Conservation (phyloP, 768 basidiomycete genomes). For the Epithele typhae region DNA sequence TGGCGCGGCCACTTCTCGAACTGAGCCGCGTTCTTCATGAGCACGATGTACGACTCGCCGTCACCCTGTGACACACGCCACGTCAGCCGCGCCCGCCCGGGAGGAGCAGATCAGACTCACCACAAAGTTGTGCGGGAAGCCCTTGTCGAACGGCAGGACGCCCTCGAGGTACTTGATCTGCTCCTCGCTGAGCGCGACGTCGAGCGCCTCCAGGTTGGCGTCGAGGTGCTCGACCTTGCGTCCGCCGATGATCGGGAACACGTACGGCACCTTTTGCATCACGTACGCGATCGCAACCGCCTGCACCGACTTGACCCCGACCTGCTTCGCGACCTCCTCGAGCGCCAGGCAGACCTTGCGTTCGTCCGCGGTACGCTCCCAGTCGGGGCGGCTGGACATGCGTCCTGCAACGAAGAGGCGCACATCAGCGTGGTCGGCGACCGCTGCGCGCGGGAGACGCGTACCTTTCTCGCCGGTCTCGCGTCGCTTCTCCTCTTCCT, state of each 20-base stretch:
- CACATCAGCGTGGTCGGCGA: slow-evolving; percentile 3
- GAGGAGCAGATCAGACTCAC: slow-evolving; percentile 5
- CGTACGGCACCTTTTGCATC: slow-evolving; percentile 47
- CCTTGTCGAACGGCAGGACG: slow-evolving; percentile 39
- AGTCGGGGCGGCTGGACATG: slow-evolving; percentile 23
- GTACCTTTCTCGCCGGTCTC: slow-evolving; percentile 23
- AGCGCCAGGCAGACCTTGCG: slow-evolving; percentile 37
- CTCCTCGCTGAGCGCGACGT: slow-evolving; percentile 37
- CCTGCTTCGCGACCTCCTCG: slow-evolving; percentile 46
- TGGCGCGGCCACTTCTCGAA: slow-evolving; percentile 24
- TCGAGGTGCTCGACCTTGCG: slow-evolving; percentile 48
- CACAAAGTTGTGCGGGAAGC: slow-evolving; percentile 35
- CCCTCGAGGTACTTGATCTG: slow-evolving; percentile 44
- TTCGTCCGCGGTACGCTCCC: slow-evolving; percentile 45
- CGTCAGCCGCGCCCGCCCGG: not conserved
- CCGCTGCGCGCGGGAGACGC: not conserved
- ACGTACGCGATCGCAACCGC: slow-evolving; percentile 49
- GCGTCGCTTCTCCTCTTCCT: slow-evolving; percentile 20
- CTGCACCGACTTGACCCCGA: slow-evolving; percentile 31
- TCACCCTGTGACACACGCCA: slow-evolving; percentile 16
- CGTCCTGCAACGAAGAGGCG: slow-evolving; percentile 31
- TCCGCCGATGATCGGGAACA: slow-evolving; percentile 38
- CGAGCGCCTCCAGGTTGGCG: slow-evolving; percentile 46
- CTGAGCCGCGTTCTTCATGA: slow-evolving; percentile 15
- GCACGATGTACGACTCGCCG: slow-evolving; percentile 10